Percentiles rank a stretch among this genome's conserved stretches.
These are phyloP conservation scores for Sphagnum contortum DNA, from an alignment of 225 moss, liverwort and hornwort genomes.

Conservation along the genomic window DNA sequence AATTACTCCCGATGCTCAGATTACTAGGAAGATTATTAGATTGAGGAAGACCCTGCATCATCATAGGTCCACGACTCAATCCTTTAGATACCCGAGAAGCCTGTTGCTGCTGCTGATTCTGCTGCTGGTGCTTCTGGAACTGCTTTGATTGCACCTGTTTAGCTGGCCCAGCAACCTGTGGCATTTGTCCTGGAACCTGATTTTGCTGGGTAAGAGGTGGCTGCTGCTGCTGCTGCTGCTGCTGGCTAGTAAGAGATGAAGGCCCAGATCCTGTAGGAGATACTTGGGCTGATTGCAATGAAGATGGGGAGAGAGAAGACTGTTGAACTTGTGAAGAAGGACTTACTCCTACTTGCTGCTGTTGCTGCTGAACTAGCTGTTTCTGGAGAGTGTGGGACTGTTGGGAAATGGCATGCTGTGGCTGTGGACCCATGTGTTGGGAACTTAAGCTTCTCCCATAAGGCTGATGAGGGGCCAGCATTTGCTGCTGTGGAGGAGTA, in stretches of 20 bases:
- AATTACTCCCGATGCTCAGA: neutral
- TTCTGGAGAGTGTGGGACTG: constrained; percentile 12
- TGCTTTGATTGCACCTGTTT: constrained; percentile 28
- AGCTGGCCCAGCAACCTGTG: constrained; percentile 13
- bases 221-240: constrained; percentile 3
- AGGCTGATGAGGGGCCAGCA: constrained; percentile 20
- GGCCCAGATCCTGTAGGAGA: constrained; percentile 17
- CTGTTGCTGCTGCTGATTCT: constrained; percentile 13
- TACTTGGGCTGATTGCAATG: constrained; percentile 18
- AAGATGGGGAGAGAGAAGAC: constrained; percentile 11
- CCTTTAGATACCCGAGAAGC: constrained; percentile 10
- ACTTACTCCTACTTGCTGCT: neutral
- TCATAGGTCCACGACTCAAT: constrained; percentile 13
- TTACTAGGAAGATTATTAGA: constrained; percentile 6
- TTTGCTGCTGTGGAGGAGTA: constrained; percentile 22
- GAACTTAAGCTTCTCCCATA: constrained; percentile 11
- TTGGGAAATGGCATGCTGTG: constrained; percentile 24
- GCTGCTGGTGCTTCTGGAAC: constrained; percentile 16
- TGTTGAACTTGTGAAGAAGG: constrained; percentile 18
- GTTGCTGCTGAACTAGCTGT: constrained; percentile 19
- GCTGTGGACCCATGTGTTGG: constrained; percentile 18
- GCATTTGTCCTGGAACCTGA: constrained; percentile 13
- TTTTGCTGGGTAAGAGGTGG: constrained; percentile 7
- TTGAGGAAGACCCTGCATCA: constrained; percentile 21
- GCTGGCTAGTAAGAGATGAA: constrained; percentile 12